phyloP scores from a whole-genome alignment of 177 flowering plant species.

The Vitis hybrid region DNA sequence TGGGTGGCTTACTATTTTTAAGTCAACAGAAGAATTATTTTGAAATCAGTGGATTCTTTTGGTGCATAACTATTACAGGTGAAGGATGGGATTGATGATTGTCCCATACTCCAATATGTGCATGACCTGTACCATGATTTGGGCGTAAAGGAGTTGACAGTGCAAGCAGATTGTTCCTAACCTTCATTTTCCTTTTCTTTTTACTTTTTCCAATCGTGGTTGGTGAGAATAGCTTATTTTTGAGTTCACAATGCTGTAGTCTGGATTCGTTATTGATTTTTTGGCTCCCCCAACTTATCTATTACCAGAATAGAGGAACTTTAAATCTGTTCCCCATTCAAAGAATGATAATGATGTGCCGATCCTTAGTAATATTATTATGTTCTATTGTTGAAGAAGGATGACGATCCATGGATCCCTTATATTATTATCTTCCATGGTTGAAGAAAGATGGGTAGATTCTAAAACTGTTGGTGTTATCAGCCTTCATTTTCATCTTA shows the following conservation, averaged over 20 bases:
- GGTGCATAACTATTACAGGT: conserved; percentile 41
- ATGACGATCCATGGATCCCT: too few species aligned
- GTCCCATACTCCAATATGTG: conserved; percentile 54
- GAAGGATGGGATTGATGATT: conserved; percentile 67
- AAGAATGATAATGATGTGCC: not conserved
- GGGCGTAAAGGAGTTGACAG: conserved; percentile 83
- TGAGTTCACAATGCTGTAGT: not conserved
- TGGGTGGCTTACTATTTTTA: too few species aligned
- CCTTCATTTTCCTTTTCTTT: not conserved
- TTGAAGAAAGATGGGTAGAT: too few species aligned
- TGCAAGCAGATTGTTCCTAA: conserved; percentile 58
- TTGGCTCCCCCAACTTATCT: not conserved
- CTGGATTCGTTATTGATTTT: not conserved
- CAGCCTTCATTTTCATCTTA: too few species aligned
- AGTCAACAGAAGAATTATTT: too few species aligned
- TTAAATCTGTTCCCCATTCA: not conserved
- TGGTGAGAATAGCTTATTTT: not conserved
- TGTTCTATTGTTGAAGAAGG: too few species aligned
- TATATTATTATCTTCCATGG: too few species aligned
- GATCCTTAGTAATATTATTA: too few species aligned
- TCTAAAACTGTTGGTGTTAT: too few species aligned
- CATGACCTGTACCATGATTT: conserved; percentile 87
- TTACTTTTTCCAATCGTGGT: not conserved
- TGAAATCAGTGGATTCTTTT: conserved; percentile 6
- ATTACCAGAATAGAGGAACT: not conserved